A percentile compares a stretch with the other conserved stretches of the same genome.
Conservation (phyloP, 805 yeast genomes). For the Wickerhamomyces bisporus region DNA sequence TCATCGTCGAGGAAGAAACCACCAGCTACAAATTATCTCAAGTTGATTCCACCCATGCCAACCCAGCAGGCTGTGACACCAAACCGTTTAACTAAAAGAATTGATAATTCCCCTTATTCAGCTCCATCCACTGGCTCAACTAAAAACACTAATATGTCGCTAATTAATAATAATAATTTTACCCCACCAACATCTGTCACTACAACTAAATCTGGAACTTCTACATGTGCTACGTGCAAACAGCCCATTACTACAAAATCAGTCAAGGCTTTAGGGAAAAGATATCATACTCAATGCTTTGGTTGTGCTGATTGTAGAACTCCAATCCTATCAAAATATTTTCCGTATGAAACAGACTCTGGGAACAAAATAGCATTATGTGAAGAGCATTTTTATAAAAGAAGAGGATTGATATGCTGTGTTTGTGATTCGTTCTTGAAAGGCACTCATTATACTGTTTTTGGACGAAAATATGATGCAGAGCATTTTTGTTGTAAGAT, state of each 20-base stretch:
- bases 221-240: slow-evolving; percentile 46
- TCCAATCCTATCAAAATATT: slow-evolving; percentile 81
- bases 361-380: slow-evolving; percentile 61
- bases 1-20: slow-evolving; percentile 2
- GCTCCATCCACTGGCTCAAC: slow-evolving; percentile 6
- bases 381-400: slow-evolving; percentile 86
- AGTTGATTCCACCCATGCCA: slow-evolving; percentile 26
- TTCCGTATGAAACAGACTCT: slow-evolving; percentile 59
- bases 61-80: slow-evolving; percentile 3
- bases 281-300: slow-evolving; percentile 86
- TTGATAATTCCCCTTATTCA: not conserved
- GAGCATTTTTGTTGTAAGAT: slow-evolving; percentile 92
- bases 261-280: slow-evolving; percentile 75
- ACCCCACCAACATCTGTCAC: slow-evolving; percentile 10
- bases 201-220: slow-evolving; percentile 8
- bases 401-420: slow-evolving; percentile 79
- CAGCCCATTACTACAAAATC: slow-evolving; percentile 63
- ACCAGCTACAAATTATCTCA: slow-evolving; percentile 18
- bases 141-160: slow-evolving; percentile 4
- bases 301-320: slow-evolving; percentile 79
- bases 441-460: slow-evolving; percentile 91
- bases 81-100: not conserved
- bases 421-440: slow-evolving; percentile 81
- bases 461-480: slow-evolving; percentile 86
- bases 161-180: not conserved